Conservation (phyloP, 2,329 filamentous ascomycete species). For the Pezicula carpinea region DNA sequence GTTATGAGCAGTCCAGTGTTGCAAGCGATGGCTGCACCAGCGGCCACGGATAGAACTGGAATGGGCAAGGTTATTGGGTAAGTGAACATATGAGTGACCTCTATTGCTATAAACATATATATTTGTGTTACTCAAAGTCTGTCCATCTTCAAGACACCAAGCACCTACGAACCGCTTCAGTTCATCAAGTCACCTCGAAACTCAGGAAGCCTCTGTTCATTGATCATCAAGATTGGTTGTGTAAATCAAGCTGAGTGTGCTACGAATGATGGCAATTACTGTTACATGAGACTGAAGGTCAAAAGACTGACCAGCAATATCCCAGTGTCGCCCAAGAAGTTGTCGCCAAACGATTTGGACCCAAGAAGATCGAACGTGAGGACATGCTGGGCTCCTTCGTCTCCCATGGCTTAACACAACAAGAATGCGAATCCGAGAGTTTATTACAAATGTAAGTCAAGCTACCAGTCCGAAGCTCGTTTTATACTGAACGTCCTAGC, state of each 20-base stretch:
- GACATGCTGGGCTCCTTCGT: slow-evolving; percentile 51
- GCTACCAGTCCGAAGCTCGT: not conserved
- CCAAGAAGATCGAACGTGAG: slow-evolving; percentile 34
- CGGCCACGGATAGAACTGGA: slow-evolving; percentile 31
- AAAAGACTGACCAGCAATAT: not conserved
- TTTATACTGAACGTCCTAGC: slow-evolving; percentile 4
- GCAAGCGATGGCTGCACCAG: slow-evolving; percentile 31
- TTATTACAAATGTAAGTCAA: slow-evolving; percentile 17
- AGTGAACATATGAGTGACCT: slow-evolving; percentile 23
- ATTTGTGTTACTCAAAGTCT: too few species aligned
- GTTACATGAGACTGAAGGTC: too few species aligned
- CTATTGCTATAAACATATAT: too few species aligned
- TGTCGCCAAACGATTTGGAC: slow-evolving; percentile 39
- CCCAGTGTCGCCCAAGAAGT: slow-evolving; percentile 37
- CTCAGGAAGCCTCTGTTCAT: too few species aligned
- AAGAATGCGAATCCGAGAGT: slow-evolving; percentile 4
- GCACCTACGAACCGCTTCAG: too few species aligned
- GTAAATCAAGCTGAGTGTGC: too few species aligned
- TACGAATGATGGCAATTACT: too few species aligned
- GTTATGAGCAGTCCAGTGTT: slow-evolving; percentile 36
- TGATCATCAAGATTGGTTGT: too few species aligned
- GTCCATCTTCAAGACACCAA: too few species aligned
- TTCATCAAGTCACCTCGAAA: too few species aligned
- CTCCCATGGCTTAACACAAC: slow-evolving; percentile 29
- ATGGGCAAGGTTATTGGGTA: slow-evolving; percentile 40